phyloP scores from a whole-genome alignment of 2,329 filamentous ascomycete species.

The Trichoderma hamatum region DNA sequence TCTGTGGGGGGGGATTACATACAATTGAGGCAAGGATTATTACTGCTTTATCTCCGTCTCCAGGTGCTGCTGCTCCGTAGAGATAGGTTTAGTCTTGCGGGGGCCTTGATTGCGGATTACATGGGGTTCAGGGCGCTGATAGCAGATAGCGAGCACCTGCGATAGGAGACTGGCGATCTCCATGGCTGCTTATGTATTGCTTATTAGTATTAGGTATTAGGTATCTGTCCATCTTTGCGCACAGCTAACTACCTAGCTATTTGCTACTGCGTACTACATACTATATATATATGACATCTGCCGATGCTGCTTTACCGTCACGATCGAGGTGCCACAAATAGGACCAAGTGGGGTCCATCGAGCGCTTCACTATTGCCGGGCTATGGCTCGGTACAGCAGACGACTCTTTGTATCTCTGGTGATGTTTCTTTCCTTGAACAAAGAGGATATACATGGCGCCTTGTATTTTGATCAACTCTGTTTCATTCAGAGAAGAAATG shows the following conservation, averaged over 20 bases:
- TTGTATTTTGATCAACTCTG: too few relatives aligned
- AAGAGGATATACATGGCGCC: not conserved
- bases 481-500: not conserved
- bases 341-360: not conserved
- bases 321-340: not conserved
- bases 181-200: not conserved
- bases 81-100: slow-evolving; percentile 4
- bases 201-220: not conserved
- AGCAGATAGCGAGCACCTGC: not conserved
- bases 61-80: not conserved
- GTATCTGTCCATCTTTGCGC: not conserved
- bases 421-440: not conserved
- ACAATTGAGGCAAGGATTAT: not conserved
- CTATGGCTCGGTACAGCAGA: not conserved
- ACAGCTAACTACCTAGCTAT: not conserved
- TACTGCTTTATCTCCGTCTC: not conserved
- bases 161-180: not conserved
- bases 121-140: slow-evolving; percentile 2
- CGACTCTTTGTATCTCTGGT: not conserved
- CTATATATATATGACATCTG: not conserved
- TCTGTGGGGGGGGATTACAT: slow-evolving; percentile 1
- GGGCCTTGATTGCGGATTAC: slow-evolving; percentile 3
- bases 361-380: not conserved
- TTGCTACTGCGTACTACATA: too few relatives aligned
- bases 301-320: not conserved